Evolutionary conservation across 345 rosid genomes (phyloP).

Genomic region (Arabidopsis suecica): DNA sequence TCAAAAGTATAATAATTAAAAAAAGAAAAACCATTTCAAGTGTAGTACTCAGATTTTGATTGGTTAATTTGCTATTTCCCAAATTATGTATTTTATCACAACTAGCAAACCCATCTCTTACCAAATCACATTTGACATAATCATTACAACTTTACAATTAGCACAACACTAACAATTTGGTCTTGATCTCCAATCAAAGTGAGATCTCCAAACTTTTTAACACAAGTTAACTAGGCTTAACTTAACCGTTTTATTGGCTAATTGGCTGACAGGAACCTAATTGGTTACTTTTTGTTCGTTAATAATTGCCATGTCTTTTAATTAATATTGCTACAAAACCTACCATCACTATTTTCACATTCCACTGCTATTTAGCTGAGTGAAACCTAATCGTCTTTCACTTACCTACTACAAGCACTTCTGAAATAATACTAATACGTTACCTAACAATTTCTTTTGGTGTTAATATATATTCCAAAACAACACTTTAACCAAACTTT

Average conservation of each 20-base stretch:
- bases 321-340: conserved; percentile 15
- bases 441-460: conserved; percentile 24
- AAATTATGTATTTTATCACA: neutral
- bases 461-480: conserved; percentile 21
- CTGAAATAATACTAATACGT: conserved; percentile 18
- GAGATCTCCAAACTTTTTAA: conserved; percentile 15
- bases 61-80: neutral
- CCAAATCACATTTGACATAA: neutral
- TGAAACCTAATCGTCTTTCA: conserved; percentile 30
- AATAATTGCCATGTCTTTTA: neutral
- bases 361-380: conserved; percentile 22
- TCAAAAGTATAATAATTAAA: neutral
- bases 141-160: conserved; percentile 7
- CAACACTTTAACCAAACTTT: conserved; percentile 3
- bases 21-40: neutral
- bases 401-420: conserved; percentile 41
- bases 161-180: neutral
- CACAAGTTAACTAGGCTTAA: conserved; percentile 20
- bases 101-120: neutral
- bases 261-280: conserved; percentile 19
- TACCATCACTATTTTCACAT: neutral
- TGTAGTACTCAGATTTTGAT: neutral
- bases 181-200: conserved; percentile 20
- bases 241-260: conserved; percentile 4
- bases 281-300: neutral